Percentiles rank a stretch among this genome's conserved stretches.
phyloP scores from a whole-genome alignment of 805 yeast genomes.

The Sugiyamaella lignohabitans region DNA sequence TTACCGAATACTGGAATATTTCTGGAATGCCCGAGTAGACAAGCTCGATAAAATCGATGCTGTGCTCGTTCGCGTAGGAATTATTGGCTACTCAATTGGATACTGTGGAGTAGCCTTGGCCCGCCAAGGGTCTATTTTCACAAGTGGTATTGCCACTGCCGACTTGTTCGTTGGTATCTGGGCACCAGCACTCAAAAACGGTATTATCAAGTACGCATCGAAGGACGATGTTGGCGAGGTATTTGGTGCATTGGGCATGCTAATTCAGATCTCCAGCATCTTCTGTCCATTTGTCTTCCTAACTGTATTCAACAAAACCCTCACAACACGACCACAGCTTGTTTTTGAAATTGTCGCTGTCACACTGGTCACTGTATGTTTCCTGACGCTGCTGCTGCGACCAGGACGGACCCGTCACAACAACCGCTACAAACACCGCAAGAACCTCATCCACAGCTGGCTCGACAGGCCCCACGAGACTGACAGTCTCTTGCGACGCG shows the following conservation, averaged over 20 bases:
- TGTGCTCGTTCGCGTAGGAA: conserved; percentile 18
- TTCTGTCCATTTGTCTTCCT: conserved; percentile 17
- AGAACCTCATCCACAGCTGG: too few relatives aligned
- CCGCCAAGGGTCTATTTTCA: conserved; percentile 14
- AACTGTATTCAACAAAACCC: conserved; percentile 17
- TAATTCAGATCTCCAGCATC: conserved; percentile 18
- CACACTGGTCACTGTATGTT: conserved; percentile 39
- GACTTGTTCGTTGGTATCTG: conserved; percentile 19
- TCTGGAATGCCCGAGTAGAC: conserved; percentile 27
- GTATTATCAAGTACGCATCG: conserved; percentile 23
- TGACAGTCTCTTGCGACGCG: background rate
- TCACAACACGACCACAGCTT: conserved; percentile 17
- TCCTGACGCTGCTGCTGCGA: conserved; percentile 37
- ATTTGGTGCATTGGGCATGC: conserved; percentile 23
- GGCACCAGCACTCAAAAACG: conserved; percentile 21
- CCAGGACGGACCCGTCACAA: background rate
- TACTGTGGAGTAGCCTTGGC: conserved; percentile 19
- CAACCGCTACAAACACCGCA: background rate
- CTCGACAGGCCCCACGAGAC: background rate
- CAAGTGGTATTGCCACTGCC: conserved; percentile 26
- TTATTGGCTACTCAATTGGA: conserved; percentile 13
- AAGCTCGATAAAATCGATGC: conserved; percentile 20
- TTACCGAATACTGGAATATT: conserved; percentile 10
- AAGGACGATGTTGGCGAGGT: conserved; percentile 22
- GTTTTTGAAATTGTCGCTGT: conserved; percentile 18